These are phyloP conservation scores for Xylaria hypoxylon DNA, from an alignment of 2,329 filamentous ascomycete species.

Conservation along the genomic window DNA sequence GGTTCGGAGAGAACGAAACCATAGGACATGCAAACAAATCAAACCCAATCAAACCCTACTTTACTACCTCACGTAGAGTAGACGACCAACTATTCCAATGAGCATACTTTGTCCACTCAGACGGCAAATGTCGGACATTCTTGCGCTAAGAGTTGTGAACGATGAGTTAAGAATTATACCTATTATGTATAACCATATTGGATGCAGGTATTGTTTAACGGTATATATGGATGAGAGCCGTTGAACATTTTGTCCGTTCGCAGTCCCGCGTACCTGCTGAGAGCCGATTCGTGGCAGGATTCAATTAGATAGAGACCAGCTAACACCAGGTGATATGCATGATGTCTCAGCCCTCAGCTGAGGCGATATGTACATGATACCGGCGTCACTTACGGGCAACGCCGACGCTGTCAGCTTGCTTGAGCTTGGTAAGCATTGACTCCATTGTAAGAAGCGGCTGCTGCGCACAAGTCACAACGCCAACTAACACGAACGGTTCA, in stretches of 20 bases:
- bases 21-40: background rate
- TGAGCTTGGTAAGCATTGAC: background rate
- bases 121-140: background rate
- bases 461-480: background rate
- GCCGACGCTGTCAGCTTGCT: background rate
- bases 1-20: slow-evolving; percentile 8
- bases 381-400: slow-evolving; percentile 6
- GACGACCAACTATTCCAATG: background rate
- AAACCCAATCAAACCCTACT: background rate
- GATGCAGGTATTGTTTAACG: no score
- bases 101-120: background rate
- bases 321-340: slow-evolving; percentile 1
- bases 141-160: background rate
- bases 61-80: background rate
- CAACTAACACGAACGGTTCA: background rate
- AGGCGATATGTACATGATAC: slow-evolving; percentile 28
- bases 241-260: background rate
- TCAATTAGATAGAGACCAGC: background rate
- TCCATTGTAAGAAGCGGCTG: background rate
- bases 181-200: background rate
- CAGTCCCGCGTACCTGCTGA: background rate
- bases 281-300: background rate
- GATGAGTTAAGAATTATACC: background rate
- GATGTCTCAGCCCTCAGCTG: slow-evolving; percentile 5
- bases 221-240: no score